phyloP scores from a whole-genome alignment of 345 rosid genomes.

The Rhizophora apiculata region DNA sequence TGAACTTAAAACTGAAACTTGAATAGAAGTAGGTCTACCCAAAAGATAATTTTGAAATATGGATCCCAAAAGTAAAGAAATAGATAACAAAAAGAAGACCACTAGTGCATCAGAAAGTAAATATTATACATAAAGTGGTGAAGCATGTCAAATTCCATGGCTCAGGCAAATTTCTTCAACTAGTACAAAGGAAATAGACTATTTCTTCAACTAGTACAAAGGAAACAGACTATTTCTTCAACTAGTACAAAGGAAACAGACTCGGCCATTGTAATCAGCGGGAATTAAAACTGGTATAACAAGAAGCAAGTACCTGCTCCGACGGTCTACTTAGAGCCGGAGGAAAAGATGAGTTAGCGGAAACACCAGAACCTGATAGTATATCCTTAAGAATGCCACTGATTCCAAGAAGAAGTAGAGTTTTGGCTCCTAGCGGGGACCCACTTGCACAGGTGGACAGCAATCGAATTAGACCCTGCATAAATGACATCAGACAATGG shows the following conservation, averaged over 20 bases:
- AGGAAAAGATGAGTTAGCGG: conserved; percentile 80
- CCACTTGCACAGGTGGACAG: conserved; percentile 97
- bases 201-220: too few species aligned
- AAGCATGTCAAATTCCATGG: not conserved
- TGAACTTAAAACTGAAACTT: too few species aligned
- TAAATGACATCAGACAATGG: conserved; percentile 27
- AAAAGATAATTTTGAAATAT: too few species aligned
- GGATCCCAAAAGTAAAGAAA: too few species aligned
- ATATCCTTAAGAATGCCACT: conserved; percentile 93
- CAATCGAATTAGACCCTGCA: conserved; percentile 90
- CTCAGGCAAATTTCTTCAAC: not conserved
- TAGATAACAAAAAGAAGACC: too few species aligned
- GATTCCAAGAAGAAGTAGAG: conserved; percentile 86
- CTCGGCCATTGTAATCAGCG: not conserved
- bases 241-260: not conserved
- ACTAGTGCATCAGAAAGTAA: too few species aligned
- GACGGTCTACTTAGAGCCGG: conserved; percentile 91
- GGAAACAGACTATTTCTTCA: not conserved
- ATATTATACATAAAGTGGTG: too few species aligned
- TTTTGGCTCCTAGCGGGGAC: conserved; percentile 90
- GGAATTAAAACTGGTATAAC: conserved; percentile 5
- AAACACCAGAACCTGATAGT: conserved; percentile 76
- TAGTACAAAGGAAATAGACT: not conserved
- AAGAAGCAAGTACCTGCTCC: conserved; percentile 67
- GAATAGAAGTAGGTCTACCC: too few species aligned